These are phyloP conservation scores for Didymella keratinophila DNA, from an alignment of 2,329 filamentous ascomycete species.

Conservation along the genomic window DNA sequence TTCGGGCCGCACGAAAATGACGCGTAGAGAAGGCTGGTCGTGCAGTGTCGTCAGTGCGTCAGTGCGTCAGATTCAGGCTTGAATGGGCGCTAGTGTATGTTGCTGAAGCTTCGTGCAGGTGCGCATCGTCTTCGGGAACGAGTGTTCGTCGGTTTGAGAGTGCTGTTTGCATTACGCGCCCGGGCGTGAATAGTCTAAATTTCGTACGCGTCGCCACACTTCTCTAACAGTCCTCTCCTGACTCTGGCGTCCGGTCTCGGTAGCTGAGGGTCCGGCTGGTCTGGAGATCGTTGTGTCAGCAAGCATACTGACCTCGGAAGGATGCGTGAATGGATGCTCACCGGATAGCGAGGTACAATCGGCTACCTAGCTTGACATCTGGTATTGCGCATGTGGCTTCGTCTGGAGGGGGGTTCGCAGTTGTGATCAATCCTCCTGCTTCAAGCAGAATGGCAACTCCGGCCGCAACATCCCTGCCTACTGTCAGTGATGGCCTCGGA, in stretches of 20 bases:
- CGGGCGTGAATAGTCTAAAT: constrained; percentile 72
- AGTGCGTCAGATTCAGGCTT: neutral
- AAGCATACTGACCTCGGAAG: neutral
- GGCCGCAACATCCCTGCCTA: constrained; percentile 73
- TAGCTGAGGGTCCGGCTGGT: constrained; percentile 68
- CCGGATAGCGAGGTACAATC: constrained; percentile 75
- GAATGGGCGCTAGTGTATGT: neutral
- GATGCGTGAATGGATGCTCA: constrained; percentile 39
- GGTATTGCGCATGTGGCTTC: constrained; percentile 63
- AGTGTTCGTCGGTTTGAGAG: constrained; percentile 42
- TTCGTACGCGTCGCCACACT: constrained; percentile 73
- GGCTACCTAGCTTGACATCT: constrained; percentile 69
- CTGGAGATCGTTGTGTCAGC: constrained; percentile 47
- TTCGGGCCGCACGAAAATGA: constrained; percentile 6
- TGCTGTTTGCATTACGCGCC: constrained; percentile 55
- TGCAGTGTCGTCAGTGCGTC: neutral
- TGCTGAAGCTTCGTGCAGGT: neutral
- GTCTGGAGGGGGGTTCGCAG: constrained; percentile 73
- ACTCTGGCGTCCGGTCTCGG: constrained; percentile 69
- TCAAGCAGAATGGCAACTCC: constrained; percentile 76
- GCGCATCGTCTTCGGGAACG: no score
- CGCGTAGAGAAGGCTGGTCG: neutral
- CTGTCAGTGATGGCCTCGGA: constrained; percentile 14
- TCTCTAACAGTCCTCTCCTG: constrained; percentile 76
- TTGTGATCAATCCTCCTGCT: constrained; percentile 76